These are phyloP conservation scores for Cladorrhinum samala DNA, from an alignment of 495 filamentous ascomycete genomes.

Conservation along the genomic window DNA sequence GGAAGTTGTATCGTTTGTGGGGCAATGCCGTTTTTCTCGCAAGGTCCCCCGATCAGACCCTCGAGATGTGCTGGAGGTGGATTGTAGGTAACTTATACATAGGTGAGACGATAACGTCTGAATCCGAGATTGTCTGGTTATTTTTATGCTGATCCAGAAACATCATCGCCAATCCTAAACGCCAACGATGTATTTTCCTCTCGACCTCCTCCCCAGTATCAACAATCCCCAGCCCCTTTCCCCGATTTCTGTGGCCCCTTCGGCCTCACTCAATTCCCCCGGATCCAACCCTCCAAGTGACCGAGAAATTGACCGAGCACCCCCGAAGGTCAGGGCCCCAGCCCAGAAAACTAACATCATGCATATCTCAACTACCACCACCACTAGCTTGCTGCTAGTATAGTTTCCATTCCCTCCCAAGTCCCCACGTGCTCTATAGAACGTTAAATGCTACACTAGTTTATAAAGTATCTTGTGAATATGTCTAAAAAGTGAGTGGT, in stretches of 20 bases:
- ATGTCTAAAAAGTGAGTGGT: neutral
- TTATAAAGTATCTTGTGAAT: too few relatives aligned
- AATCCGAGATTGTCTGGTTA: too few relatives aligned
- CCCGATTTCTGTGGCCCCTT: neutral
- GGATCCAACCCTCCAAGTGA: conserved; percentile 2
- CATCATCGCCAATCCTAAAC: too few relatives aligned
- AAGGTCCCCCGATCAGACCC: too few relatives aligned
- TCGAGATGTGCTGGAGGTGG: neutral
- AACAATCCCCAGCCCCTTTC: neutral
- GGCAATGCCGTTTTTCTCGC: too few relatives aligned
- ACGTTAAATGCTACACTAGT: too few relatives aligned
- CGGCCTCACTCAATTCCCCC: conserved; percentile 7
- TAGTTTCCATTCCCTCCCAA: neutral
- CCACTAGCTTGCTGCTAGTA: neutral
- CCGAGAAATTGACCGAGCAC: conserved; percentile 7
- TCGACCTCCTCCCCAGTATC: neutral
- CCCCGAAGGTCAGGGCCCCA: neutral
- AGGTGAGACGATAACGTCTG: too few relatives aligned
- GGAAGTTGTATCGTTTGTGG: conserved; percentile 1
- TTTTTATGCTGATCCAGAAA: too few relatives aligned
- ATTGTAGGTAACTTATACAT: too few relatives aligned
- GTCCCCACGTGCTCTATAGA: too few relatives aligned
- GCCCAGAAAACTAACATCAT: neutral
- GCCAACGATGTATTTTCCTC: too few relatives aligned
- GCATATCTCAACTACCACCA: neutral